Evolutionary conservation across 805 yeast genomes (phyloP), one percentile per base, ranked within the genome.

Genomic region (Sugiyamaella americana): DNA sequence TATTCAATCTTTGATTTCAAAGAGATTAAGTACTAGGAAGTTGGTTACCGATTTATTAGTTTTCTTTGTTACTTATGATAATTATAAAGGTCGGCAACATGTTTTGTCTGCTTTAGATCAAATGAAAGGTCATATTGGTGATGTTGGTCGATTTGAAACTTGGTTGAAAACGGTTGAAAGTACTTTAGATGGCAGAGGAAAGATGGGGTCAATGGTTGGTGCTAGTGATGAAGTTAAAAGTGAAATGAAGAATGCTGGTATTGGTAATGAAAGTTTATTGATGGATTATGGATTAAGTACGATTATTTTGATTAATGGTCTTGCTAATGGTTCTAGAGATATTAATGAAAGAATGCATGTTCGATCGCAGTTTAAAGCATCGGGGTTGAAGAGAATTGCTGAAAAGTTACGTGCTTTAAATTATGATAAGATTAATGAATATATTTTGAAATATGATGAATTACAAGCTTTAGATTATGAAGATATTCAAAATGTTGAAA

Each of bases 161-260:
- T 87, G 96, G 96, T 59, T 87, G 39, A 65, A 69, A 41, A 67
- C 79, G 10, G 81, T 87, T 2, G 82, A 75, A 43, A 76, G 74
- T 41, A 82, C 89, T 0, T 57, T 87, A 38, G 87, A 80, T 47
- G 96, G 96, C 2, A 75, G 89, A 55, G 98, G 98, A 5, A 83
- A 80, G 57, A 73, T 85, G 75, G 96, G 96, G 8, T 86, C 96
- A 0, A 64, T 83, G 57, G 98, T 91, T 5, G 97, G 97, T 1
- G 95, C 96, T 0, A 82, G 87, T 49, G 93, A 83, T 6, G 97
- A 91, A 54, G 74, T 79, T 45, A 80, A 79, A 49, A 63, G 74
- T 4, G 97, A 91, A 54, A 74, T 79, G 45, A 80, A 79, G 49
- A 63, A 74, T 4, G 68, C 71, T 2, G 77, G 79, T 0, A 56